Evolutionary conservation across 1,284 basidiomycete genomes (phyloP), one percentile per base, ranked within the genome.

Genomic region (Flammula alnicola): DNA sequence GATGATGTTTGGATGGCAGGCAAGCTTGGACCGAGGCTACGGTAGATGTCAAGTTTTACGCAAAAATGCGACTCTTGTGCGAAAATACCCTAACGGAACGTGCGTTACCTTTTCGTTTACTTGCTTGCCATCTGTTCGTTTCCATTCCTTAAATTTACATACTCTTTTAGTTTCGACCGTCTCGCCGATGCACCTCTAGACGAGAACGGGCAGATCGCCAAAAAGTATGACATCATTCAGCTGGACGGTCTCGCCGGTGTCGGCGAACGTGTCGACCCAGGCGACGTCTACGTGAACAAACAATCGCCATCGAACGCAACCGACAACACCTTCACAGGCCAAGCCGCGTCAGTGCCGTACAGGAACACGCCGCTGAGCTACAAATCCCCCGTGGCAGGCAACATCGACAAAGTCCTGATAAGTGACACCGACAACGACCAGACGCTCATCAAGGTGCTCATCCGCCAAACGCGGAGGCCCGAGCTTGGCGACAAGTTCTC

Each of bases 401-500:
- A 95, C 66, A 88, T 99, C 58, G 97, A 99, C 79, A 98, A 99
- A 71, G 92, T 99, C 64, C 85, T 99, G 83, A 83, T 99, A 55
- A 96, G 93, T 48, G 95, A 98, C 64, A 95, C 93, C 3, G 88
- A 92, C 61, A 94, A 93, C 63, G 96, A 98, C 67, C 93, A 97
- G 69, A 94, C 91, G n/a, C 76, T 99, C 47, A 91, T 99, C 80
- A 99, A 99, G 73, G 93, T 98, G n/a, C 78, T 99, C 58, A 93
- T 98, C 62, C 87, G 97, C 31, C 97, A 99, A 75, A 99, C 97
- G 17, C 83, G 97, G 62, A 80, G 94, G 42, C 97, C 97, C 20
- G 97, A 99, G 65, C 76, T 99, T 8, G 97, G 97, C 3, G 97
- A 99, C 77, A 99, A 99, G 74, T 99, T 99, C 68, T 98, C 95